Base-by-base conservation (phyloP, 495 filamentous ascomycete species). In the Xylaria bambusicola region DNA sequence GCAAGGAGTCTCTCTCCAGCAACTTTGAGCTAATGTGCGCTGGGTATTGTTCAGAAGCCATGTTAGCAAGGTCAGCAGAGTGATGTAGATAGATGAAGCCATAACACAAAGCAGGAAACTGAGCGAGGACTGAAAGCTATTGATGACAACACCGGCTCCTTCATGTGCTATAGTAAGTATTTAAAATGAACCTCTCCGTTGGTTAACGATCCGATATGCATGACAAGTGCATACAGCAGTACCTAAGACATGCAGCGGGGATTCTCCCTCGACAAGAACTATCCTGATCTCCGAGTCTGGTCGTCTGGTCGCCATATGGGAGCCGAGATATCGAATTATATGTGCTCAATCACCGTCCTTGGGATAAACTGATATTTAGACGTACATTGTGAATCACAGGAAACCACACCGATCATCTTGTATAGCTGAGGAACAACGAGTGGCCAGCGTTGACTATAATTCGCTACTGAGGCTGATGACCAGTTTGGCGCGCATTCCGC, bases 1-100 rank as follows among this genome's bases (percentile, higher is more conserved):
- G 57, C 85, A 88, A 36, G 74, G 66, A 6, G 80, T 83, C 50
- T 82, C 66, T 50, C 80, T 71, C 85, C 84, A 88, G 63, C 85
- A 88, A 31, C 47, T 62, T 33, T 75, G 65, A 4, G 77, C 73
- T 13, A 58, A 38, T 9, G 50, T 67, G 21, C 21, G 38, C 23
- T 51, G 27, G 2, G 58, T 13, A 21, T 58, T 47, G 4, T 27
- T 23, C 0, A 65, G 31, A 49, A 48, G 12, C 52, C 61, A 60
- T 2, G 60, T 27, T 17, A 40, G 29, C 18, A 58, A 21, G 12
- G 48, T 38, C 20, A 60, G 27, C 1, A 53, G 26, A 36, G 54
- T 26, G 21, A 58, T n/a, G 1, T 50, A 62, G n/a, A 26, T 45
- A 51, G 42, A 59, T 31, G 29, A 35, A 35, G 31, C 29, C 47